Conservation (phyloP, 2,329 filamentous ascomycete genomes). For the Trichoderma afroharzianum region DNA sequence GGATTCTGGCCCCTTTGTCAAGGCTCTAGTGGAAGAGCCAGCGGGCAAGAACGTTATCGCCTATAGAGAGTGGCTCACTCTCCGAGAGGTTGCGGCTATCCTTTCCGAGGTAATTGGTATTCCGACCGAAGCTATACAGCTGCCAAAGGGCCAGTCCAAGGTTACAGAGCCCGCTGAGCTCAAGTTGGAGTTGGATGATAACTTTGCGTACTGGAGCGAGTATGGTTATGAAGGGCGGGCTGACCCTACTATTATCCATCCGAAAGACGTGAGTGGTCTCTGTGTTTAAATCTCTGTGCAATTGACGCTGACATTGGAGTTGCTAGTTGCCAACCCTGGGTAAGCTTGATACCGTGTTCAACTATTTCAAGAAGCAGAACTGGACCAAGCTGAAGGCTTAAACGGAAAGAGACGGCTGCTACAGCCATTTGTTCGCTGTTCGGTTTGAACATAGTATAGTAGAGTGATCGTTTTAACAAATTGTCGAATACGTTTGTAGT, state of each 20-base stretch:
- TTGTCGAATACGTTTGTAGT: background rate
- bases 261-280: constrained; percentile 16
- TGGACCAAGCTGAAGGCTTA: constrained; percentile 28
- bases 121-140: constrained; percentile 11
- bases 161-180: constrained; percentile 6
- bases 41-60: constrained; percentile 24
- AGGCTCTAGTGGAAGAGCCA: constrained; percentile 23
- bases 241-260: constrained; percentile 17
- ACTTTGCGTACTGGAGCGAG: constrained; percentile 16
- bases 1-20: constrained; percentile 25
- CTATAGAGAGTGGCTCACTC: constrained; percentile 24
- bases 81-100: constrained; percentile 18
- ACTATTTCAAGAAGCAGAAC: constrained; percentile 19
- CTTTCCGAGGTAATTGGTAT: constrained; percentile 22
- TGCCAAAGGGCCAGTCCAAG: background rate
- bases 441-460: background rate
- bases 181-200: constrained; percentile 11
- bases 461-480: background rate
- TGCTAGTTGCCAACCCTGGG: constrained; percentile 4
- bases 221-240: constrained; percentile 22
- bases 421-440: background rate
- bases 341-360: constrained; percentile 10
- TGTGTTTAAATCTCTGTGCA: background rate
- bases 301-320: background rate
- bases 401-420: background rate